phyloP scores from a whole-genome alignment of 768 basidiomycete species.

The Dendrothele bispora region DNA sequence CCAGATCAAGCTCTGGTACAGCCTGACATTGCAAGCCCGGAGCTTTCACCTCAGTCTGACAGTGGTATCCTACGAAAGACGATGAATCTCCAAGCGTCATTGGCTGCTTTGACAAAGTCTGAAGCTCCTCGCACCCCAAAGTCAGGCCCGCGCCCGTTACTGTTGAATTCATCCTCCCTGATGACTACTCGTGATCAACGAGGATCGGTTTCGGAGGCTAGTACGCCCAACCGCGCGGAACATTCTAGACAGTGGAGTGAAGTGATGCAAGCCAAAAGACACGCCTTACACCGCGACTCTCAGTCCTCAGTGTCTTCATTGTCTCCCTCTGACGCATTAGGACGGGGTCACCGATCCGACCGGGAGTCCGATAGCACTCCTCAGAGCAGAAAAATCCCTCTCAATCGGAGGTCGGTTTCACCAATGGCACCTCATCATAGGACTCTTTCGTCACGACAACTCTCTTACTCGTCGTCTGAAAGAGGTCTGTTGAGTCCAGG shows the following conservation, averaged over 20 bases:
- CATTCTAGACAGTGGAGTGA: constrained; percentile 45
- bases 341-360: constrained; percentile 43
- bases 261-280: constrained; percentile 40
- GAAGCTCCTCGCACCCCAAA: constrained; percentile 35
- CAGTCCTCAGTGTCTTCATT: constrained; percentile 66
- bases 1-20: constrained; percentile 27
- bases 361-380: constrained; percentile 54
- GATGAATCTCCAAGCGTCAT: constrained; percentile 39
- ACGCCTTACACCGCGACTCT: constrained; percentile 49
- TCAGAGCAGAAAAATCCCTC: constrained; percentile 56
- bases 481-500: constrained; percentile 14
- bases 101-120: constrained; percentile 39
- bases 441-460: constrained; percentile 3
- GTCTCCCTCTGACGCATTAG: constrained; percentile 53
- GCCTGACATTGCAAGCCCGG: constrained; percentile 33
- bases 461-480: constrained; percentile 3
- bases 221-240: constrained; percentile 29
- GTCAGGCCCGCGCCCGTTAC: constrained; percentile 63
- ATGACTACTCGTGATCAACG: constrained; percentile 31
- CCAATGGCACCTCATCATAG: constrained; percentile 65
- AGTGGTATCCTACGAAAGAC: constrained; percentile 37
- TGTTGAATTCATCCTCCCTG: constrained; percentile 54
- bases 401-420: constrained; percentile 69
- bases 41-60: constrained; percentile 22
- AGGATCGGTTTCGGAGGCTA: constrained; percentile 33